A percentile compares a stretch with the other conserved stretches of the same genome.
phyloP scores from a whole-genome alignment of 1,284 basidiomycete genomes.

The Malassezia equina region DNA sequence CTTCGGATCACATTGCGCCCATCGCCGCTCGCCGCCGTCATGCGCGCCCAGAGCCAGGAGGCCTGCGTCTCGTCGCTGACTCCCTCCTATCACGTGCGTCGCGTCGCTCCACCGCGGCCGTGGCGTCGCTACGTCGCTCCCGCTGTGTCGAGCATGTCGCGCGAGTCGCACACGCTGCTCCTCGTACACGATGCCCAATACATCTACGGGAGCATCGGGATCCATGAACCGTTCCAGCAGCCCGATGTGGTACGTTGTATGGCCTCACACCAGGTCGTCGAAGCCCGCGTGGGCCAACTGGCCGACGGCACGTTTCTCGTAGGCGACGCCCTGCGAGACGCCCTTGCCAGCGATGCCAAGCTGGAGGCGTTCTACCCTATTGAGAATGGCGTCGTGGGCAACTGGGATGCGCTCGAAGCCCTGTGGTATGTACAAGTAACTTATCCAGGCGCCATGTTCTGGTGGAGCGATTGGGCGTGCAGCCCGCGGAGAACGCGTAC shows the following conservation, averaged over 20 bases:
- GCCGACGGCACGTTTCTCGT: conserved; percentile 4
- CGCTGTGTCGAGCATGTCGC: conserved; percentile 6
- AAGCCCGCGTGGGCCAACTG: conserved; percentile 1
- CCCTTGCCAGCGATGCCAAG: conserved; percentile 51
- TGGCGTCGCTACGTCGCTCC: background rate
- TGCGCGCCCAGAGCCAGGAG: background rate
- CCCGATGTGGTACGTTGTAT: conserved; percentile 10
- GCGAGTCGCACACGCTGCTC: conserved; percentile 14
- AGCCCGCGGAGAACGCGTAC: conserved; percentile 74
- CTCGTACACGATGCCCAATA: conserved; percentile 14
- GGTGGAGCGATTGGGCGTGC: conserved; percentile 64
- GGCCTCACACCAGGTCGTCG: background rate
- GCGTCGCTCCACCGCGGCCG: background rate
- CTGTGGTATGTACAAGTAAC: conserved; percentile 60
- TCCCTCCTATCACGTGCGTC: background rate
- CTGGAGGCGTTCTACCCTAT: conserved; percentile 75
- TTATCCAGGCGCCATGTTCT: conserved; percentile 69
- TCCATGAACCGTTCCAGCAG: conserved; percentile 7
- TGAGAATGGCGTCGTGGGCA: conserved; percentile 60
- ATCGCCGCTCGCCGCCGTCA: conserved; percentile 1
- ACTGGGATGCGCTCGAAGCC: conserved; percentile 85
- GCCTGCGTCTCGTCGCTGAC: background rate
- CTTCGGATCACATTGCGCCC: conserved; percentile 14
- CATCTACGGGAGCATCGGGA: conserved; percentile 13
- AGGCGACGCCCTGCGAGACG: conserved; percentile 1